phyloP scores from a whole-genome alignment of 371 early-diverging fungal genomes.

The Rhizopus microsporus region DNA sequence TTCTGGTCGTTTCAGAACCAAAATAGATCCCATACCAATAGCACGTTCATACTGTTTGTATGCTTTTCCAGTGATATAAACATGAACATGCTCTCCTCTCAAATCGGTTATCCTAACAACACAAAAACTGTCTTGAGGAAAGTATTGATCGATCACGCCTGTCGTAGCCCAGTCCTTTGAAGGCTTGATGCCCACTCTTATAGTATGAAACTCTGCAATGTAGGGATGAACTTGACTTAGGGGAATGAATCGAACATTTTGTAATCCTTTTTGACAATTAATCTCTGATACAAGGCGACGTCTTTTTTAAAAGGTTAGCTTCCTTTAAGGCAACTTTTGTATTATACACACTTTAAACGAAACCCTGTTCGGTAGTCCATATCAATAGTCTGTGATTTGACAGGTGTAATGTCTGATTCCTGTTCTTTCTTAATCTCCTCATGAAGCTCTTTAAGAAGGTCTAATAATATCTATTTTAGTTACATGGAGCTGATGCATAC shows the following conservation, averaged over 20 bases:
- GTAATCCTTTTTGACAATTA: slow-evolving; percentile 14
- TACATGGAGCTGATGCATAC: no score
- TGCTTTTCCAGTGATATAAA: slow-evolving; percentile 37
- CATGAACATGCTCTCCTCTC: slow-evolving; percentile 24
- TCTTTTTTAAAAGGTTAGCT: slow-evolving; percentile 3
- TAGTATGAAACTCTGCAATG: slow-evolving; percentile 20
- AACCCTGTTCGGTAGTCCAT: slow-evolving; percentile 15
- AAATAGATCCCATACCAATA: slow-evolving; percentile 27
- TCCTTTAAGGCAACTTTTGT: neutral
- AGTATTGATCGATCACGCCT: slow-evolving; percentile 36
- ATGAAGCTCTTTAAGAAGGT: neutral
- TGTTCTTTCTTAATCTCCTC: slow-evolving; percentile 6
- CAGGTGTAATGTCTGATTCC: neutral
- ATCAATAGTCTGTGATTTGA: slow-evolving; percentile 7
- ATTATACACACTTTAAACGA: slow-evolving; percentile 12
- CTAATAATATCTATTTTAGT: no score
- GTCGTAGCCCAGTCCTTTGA: slow-evolving; percentile 37
- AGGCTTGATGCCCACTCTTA: slow-evolving; percentile 34
- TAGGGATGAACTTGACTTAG: slow-evolving; percentile 12
- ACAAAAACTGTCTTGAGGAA: slow-evolving; percentile 16
- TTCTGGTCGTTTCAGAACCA: slow-evolving; percentile 31
- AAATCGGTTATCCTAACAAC: slow-evolving; percentile 37
- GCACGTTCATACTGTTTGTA: slow-evolving; percentile 18
- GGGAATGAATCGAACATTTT: slow-evolving; percentile 19
- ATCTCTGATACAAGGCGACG: slow-evolving; percentile 11